These are phyloP conservation scores for Eucalyptus cloeziana DNA, from an alignment of 345 rosid species.

Conservation along the genomic window DNA sequence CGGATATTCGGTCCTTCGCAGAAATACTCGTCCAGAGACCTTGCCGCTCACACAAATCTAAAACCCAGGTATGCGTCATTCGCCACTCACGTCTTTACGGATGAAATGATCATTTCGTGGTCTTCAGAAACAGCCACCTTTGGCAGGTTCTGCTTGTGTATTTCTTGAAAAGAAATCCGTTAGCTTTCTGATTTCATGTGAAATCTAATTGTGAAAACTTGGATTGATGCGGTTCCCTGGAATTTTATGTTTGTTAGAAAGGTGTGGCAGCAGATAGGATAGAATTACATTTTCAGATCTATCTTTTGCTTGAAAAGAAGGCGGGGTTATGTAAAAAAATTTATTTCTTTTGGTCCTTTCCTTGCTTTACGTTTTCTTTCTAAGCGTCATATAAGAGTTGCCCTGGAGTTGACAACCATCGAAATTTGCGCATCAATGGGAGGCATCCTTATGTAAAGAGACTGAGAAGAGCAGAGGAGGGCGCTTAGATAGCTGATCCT, in stretches of 20 bases:
- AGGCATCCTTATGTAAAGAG: not conserved
- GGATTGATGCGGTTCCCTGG: not conserved
- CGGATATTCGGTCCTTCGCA: conserved; percentile 97
- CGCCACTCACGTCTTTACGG: not conserved
- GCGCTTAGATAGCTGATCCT: not conserved
- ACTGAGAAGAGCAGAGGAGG: not conserved
- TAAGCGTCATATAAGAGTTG: not conserved
- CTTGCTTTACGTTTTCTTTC: not conserved
- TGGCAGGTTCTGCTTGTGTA: not conserved
- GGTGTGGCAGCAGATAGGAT: not conserved
- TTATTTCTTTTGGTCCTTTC: not conserved
- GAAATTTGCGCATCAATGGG: not conserved
- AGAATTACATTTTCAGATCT: not conserved
- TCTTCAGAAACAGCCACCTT: not conserved
- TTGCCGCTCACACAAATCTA: conserved; percentile 79
- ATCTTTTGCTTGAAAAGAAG: not conserved
- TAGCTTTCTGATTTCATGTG: not conserved
- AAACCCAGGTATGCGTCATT: conserved; percentile 54
- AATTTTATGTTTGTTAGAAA: not conserved
- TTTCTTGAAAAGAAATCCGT: not conserved
- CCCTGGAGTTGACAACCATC: not conserved
- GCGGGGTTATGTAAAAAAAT: not conserved
- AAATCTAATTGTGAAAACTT: not conserved
- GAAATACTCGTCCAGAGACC: conserved; percentile 91
- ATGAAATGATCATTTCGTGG: not conserved